Percentiles rank a stretch among this genome's conserved stretches.
These are phyloP conservation scores for Brassica incana DNA, from an alignment of 345 rosid species.

Conservation along the genomic window DNA sequence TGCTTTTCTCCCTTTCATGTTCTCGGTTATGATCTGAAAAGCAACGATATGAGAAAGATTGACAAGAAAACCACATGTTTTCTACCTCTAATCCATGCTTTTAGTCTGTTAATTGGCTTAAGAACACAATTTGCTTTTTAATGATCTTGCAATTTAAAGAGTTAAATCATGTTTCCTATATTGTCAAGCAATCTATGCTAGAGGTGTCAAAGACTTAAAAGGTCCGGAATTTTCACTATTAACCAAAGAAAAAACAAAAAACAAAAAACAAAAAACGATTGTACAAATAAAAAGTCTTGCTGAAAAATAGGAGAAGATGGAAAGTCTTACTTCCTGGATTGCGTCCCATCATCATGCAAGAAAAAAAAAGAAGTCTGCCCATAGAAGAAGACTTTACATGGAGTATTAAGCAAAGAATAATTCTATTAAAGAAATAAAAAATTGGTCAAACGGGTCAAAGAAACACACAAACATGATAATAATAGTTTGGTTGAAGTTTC, in stretches of 20 bases:
- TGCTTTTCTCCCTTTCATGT: background rate
- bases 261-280: too few species aligned
- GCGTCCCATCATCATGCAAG: background rate
- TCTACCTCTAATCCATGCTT: too few species aligned
- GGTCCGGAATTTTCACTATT: too few species aligned
- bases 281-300: too few species aligned
- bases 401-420: background rate
- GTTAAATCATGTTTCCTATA: background rate
- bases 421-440: background rate
- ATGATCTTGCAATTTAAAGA: background rate
- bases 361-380: background rate
- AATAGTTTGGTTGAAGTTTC: slow-evolving; percentile 27
- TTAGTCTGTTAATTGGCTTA: too few species aligned
- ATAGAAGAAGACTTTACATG: background rate
- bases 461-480: slow-evolving; percentile 23
- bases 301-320: too few species aligned
- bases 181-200: background rate
- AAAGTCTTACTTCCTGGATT: too few species aligned
- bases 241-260: too few species aligned
- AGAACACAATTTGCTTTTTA: background rate
- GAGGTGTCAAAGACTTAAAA: background rate
- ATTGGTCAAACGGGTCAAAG: slow-evolving; percentile 2
- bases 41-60: background rate
- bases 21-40: background rate
- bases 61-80: background rate